Conservation (phyloP, 2,329 filamentous ascomycete species). For the Colletotrichum eremochloae region DNA sequence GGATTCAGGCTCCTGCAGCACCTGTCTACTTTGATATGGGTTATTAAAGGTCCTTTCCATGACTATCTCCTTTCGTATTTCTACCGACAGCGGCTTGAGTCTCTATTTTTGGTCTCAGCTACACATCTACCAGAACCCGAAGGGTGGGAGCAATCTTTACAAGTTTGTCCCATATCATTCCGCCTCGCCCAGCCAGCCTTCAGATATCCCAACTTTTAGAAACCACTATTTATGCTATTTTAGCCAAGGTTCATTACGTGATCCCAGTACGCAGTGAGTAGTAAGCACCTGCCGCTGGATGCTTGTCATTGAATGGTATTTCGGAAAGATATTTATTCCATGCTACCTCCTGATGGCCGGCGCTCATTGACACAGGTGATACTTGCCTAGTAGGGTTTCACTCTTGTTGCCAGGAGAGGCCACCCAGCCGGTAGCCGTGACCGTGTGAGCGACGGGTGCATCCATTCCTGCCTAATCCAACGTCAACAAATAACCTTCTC, state of each 20-base stretch:
- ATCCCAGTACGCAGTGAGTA: not conserved
- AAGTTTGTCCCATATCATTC: not conserved
- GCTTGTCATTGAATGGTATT: not conserved
- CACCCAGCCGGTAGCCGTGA: not conserved
- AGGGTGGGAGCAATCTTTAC: fast-evolving
- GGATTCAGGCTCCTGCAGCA: not conserved
- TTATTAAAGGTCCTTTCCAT: not conserved
- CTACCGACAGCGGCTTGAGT: not conserved
- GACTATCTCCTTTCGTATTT: not conserved
- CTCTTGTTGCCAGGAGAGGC: no score
- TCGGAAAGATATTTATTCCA: not conserved
- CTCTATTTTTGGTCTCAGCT: no score
- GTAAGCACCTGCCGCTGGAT: not conserved
- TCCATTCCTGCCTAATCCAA: not conserved
- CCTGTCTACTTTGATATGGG: not conserved
- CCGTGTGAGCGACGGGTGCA: not conserved
- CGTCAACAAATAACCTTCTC: not conserved
- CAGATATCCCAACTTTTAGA: not conserved
- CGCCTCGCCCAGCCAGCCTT: not conserved
- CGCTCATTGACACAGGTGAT: not conserved
- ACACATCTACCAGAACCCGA: not conserved
- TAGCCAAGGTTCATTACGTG: not conserved
- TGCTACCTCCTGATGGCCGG: not conserved
- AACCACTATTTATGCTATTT: not conserved
- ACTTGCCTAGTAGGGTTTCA: not conserved